phyloP scores from a whole-genome alignment of 805 yeast species.

The Diddensiella transvaalensis region DNA sequence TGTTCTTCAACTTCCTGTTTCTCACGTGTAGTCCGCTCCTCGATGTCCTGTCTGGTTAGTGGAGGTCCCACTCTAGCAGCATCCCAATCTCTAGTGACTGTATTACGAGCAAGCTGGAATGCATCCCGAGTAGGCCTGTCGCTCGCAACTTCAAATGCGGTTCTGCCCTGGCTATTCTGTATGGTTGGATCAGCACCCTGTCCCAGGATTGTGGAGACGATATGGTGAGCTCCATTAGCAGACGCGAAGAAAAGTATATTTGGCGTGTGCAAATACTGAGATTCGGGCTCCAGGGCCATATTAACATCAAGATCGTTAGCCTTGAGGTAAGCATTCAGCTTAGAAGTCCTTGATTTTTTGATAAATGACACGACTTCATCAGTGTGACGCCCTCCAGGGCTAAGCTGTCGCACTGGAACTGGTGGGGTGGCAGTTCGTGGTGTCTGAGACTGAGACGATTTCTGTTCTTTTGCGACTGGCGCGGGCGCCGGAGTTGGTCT shows the following conservation, averaged over 20 bases:
- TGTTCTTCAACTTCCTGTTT: constrained; percentile 20
- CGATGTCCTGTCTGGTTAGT: constrained; percentile 33
- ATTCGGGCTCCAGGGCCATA: constrained; percentile 52
- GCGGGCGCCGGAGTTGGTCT: constrained; percentile 17
- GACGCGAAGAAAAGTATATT: constrained; percentile 79
- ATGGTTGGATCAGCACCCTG: constrained; percentile 69
- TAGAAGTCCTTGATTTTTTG: constrained; percentile 74
- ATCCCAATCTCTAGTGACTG: constrained; percentile 79
- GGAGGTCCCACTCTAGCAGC: constrained; percentile 61
- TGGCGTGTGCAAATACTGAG: constrained; percentile 54
- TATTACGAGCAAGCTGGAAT: constrained; percentile 65
- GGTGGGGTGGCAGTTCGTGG: constrained; percentile 29
- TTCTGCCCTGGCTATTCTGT: constrained; percentile 50
- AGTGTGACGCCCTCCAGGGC: constrained; percentile 48
- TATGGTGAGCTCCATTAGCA: constrained; percentile 58
- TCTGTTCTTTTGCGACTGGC: constrained; percentile 17
- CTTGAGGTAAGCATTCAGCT: constrained; percentile 57
- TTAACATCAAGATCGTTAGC: constrained; percentile 54
- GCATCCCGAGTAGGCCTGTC: constrained; percentile 40
- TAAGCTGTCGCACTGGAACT: constrained; percentile 22
- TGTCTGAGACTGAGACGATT: constrained; percentile 34
- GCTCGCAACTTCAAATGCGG: constrained; percentile 65
- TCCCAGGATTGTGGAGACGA: constrained; percentile 57
- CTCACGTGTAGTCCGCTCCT: constrained; percentile 24
- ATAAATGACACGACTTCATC: constrained; percentile 55